Percentiles rank a stretch among this genome's conserved stretches.
phyloP scores from a whole-genome alignment of 1,284 basidiomycete genomes.

The Rhodotorula sp. region DNA sequence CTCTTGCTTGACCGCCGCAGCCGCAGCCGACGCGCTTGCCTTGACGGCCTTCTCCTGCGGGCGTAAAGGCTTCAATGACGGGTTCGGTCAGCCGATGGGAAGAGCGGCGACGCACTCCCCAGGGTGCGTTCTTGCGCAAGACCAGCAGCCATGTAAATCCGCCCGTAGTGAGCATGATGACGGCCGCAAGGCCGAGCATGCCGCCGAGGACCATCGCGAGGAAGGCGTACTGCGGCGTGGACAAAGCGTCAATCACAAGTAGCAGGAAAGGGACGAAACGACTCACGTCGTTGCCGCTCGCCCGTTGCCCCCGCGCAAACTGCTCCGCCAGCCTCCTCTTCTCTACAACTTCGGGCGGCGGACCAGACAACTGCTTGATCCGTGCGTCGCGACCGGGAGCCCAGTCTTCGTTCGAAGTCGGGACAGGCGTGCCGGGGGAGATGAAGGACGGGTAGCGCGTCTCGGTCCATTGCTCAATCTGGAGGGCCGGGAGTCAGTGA shows the following conservation, averaged over 20 bases:
- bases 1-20: slow-evolving; percentile 6
- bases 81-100: too few relatives aligned
- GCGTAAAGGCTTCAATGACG: background rate
- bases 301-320: slow-evolving; percentile 7
- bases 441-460: slow-evolving; percentile 45
- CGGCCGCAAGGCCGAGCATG: slow-evolving; percentile 14
- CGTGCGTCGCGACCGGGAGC: slow-evolving; percentile 33
- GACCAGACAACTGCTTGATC: slow-evolving; percentile 36
- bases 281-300: slow-evolving; percentile 31
- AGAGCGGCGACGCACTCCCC: background rate
- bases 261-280: background rate
- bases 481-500: slow-evolving; percentile 8
- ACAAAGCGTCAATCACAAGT: background rate
- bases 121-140: slow-evolving; percentile 12
- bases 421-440: slow-evolving; percentile 26
- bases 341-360: slow-evolving; percentile 25
- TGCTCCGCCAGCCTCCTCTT: slow-evolving; percentile 8
- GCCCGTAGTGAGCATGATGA: slow-evolving; percentile 8
- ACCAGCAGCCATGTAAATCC: slow-evolving; percentile 15
- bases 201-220: slow-evolving; percentile 23
- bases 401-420: slow-evolving; percentile 32
- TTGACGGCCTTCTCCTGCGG: background rate
- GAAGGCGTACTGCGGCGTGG: slow-evolving; percentile 24
- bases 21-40: background rate
- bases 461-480: slow-evolving; percentile 91